Conservation (phyloP, 1,139 yeast genomes). For the Sugiyamaella sp. region DNA sequence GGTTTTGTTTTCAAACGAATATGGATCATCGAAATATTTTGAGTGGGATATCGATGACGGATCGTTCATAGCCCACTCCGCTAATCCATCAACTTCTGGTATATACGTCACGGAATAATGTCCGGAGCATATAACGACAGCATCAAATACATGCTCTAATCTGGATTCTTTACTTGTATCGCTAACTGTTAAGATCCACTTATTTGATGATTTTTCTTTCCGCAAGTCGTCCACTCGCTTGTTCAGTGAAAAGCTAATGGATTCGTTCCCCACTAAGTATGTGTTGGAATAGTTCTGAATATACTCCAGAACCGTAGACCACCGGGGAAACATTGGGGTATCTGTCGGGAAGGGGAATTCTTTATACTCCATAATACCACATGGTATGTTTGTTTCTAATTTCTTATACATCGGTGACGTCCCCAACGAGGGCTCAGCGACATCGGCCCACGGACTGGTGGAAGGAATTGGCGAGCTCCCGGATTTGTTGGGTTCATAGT, state of each 20-base stretch:
- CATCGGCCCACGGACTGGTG: slow-evolving; percentile 30
- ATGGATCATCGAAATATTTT: slow-evolving; percentile 56
- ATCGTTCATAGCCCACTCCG: slow-evolving; percentile 49
- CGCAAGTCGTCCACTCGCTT: slow-evolving; percentile 45
- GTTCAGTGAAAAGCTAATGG: slow-evolving; percentile 43
- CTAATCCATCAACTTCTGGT: slow-evolving; percentile 58
- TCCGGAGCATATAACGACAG: slow-evolving; percentile 61
- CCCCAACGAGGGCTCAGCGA: slow-evolving; percentile 35
- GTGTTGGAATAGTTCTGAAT: slow-evolving; percentile 49
- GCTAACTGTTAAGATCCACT: slow-evolving; percentile 45
- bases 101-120: slow-evolving; percentile 58
- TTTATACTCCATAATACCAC: slow-evolving; percentile 58
- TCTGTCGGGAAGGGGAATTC: slow-evolving; percentile 51
- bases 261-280: slow-evolving; percentile 40
- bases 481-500: slow-evolving; percentile 27
- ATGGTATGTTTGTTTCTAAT: slow-evolving; percentile 66
- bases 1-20: slow-evolving; percentile 44
- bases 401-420: slow-evolving; percentile 53
- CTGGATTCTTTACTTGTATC: slow-evolving; percentile 20
- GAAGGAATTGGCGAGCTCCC: slow-evolving; percentile 29
- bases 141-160: slow-evolving; percentile 46
- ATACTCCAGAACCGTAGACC: slow-evolving; percentile 53
- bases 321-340: slow-evolving; percentile 54
- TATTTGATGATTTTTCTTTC: slow-evolving; percentile 33
- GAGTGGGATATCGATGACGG: slow-evolving; percentile 61